phyloP scores from a whole-genome alignment of 192 early-diverging fungal genomes.

The Coemansia sp. region DNA sequence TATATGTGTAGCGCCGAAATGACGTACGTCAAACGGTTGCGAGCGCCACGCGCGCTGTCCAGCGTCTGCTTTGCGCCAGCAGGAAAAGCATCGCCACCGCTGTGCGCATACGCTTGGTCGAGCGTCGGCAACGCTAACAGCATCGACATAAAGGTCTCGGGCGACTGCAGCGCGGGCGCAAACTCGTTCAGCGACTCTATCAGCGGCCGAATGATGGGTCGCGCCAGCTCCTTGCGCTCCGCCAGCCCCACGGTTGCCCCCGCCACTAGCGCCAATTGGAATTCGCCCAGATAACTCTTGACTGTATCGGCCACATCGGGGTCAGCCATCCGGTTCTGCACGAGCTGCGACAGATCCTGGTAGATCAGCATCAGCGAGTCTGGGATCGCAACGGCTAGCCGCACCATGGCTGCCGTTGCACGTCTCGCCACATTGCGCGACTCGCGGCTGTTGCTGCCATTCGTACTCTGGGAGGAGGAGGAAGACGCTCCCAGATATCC shows the following conservation, averaged over 20 bases:
- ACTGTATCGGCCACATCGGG: constrained; percentile 13
- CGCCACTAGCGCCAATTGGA: constrained; percentile 39
- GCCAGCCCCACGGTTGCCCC: constrained; percentile 29
- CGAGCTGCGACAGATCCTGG: constrained; percentile 34
- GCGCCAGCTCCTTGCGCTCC: constrained; percentile 35
- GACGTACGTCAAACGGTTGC: constrained; percentile 14
- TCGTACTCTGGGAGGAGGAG: not conserved
- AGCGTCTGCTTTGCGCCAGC: not conserved
- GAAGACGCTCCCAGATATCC: not conserved
- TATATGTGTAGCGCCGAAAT: constrained; percentile 35
- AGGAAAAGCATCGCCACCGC: not conserved
- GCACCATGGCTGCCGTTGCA: constrained; percentile 39
- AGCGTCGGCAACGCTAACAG: constrained; percentile 32
- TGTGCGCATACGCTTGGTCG: constrained; percentile 19
- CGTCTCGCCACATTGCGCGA: constrained; percentile 26
- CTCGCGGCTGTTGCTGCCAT: constrained; percentile 4
- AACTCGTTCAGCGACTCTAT: constrained; percentile 24
- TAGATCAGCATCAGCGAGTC: constrained; percentile 49
- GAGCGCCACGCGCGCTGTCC: constrained; percentile 13
- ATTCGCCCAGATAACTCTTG: constrained; percentile 44
- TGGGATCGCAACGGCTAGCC: constrained; percentile 33
- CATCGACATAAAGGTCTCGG: constrained; percentile 16
- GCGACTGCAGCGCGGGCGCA: constrained; percentile 29
- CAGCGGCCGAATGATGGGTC: constrained; percentile 36
- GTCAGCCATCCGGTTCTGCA: constrained; percentile 27